These are phyloP conservation scores for Marasmius sp. DNA, from an alignment of 1,284 basidiomycete genomes.

Conservation along the genomic window DNA sequence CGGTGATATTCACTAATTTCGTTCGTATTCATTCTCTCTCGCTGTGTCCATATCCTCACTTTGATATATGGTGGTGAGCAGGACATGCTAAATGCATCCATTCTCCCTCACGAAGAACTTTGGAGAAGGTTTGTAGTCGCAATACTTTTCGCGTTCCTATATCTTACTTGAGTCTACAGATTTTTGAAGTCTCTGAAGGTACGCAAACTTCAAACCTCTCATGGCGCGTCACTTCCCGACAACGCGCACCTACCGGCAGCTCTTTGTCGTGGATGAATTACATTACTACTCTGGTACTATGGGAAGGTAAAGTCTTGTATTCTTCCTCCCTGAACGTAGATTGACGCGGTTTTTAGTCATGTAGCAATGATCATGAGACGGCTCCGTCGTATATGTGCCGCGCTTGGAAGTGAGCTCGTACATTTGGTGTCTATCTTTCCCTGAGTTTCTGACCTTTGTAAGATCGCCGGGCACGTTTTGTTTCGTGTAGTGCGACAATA, in stretches of 20 bases:
- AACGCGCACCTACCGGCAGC: slow-evolving; percentile 23
- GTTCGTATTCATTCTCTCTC: slow-evolving; percentile 36
- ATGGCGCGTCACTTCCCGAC: neutral
- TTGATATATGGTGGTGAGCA: slow-evolving; percentile 28
- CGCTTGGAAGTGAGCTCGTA: slow-evolving; percentile 77
- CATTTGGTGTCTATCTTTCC: neutral
- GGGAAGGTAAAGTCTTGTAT: slow-evolving; percentile 54
- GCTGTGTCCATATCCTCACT: neutral
- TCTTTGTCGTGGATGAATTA: slow-evolving; percentile 84
- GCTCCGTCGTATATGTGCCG: slow-evolving; percentile 78
- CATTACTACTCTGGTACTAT: slow-evolving; percentile 78
- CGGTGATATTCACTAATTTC: slow-evolving; percentile 78
- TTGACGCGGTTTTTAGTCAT: slow-evolving; percentile 46
- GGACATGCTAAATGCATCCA: slow-evolving; percentile 88
- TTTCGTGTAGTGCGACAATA: slow-evolving; percentile 91
- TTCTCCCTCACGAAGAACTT: slow-evolving; percentile 80
- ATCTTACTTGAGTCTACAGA: slow-evolving; percentile 32
- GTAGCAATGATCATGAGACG: slow-evolving; percentile 79
- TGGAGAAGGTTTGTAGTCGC: slow-evolving; percentile 67
- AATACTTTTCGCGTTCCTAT: neutral
- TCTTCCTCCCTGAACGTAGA: neutral
- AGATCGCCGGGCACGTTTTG: slow-evolving; percentile 64
- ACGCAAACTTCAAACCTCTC: neutral
- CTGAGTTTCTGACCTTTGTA: neutral
- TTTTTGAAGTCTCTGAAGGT: slow-evolving; percentile 74